Evolutionary conservation across 192 early-diverging fungal genomes (phyloP).

Genomic region (Linnemannia elongata): DNA sequence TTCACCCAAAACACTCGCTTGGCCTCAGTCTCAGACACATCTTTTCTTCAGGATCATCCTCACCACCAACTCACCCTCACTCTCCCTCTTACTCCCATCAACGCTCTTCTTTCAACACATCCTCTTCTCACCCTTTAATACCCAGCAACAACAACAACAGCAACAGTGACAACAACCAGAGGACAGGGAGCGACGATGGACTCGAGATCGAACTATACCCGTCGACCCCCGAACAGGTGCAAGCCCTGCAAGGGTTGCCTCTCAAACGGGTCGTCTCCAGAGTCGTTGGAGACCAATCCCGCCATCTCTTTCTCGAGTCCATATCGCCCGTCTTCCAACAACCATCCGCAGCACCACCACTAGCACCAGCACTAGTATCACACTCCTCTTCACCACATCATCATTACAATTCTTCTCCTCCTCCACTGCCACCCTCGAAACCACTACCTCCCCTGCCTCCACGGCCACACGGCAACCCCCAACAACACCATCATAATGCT

Average conservation of each 20-base stretch:
- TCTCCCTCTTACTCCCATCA: background rate
- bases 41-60: slow-evolving; percentile 3
- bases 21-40: slow-evolving; percentile 38
- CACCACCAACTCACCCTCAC: slow-evolving; percentile 4
- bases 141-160: background rate
- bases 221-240: slow-evolving; percentile 28
- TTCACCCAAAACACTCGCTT: slow-evolving; percentile 38
- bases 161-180: slow-evolving; percentile 1
- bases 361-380: background rate
- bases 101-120: background rate
- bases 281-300: slow-evolving; percentile 13
- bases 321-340: slow-evolving; percentile 30
- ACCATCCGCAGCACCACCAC: background rate
- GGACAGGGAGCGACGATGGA: background rate
- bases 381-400: background rate
- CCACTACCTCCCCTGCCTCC: background rate
- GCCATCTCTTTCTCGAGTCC: slow-evolving; percentile 40
- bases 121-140: background rate
- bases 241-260: slow-evolving; percentile 19
- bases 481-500: background rate
- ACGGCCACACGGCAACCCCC: background rate
- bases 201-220: slow-evolving; percentile 40
- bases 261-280: slow-evolving; percentile 38
- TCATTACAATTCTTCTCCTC: background rate
- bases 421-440: background rate